Evolutionary conservation across 768 basidiomycete genomes (phyloP).

Genomic region (Chalciporus pseudorubinellus): DNA sequence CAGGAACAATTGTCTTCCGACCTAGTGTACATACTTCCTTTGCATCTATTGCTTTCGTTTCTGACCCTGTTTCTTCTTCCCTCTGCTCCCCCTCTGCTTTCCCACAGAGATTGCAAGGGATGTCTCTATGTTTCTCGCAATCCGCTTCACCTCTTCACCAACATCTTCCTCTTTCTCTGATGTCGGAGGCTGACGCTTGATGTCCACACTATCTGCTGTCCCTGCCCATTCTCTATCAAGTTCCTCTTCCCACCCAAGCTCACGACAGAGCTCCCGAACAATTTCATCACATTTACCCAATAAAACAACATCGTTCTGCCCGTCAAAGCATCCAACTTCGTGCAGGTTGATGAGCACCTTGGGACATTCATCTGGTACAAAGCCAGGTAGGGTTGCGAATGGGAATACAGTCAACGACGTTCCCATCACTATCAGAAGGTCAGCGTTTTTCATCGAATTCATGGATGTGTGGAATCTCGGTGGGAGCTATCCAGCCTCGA

Average conservation of each 20-base stretch:
- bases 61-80: background rate
- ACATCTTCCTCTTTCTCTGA: constrained; percentile 7
- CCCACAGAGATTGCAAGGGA: constrained; percentile 19
- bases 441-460: constrained; percentile 56
- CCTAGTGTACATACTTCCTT: too few relatives aligned
- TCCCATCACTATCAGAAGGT: constrained; percentile 88
- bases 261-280: constrained; percentile 56
- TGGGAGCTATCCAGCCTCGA: constrained; percentile 56
- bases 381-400: constrained; percentile 73
- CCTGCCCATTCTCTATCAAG: constrained; percentile 54
- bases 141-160: constrained; percentile 25
- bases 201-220: constrained; percentile 38
- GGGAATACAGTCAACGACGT: constrained; percentile 87
- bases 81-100: background rate
- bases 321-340: constrained; percentile 64
- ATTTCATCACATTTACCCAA: constrained; percentile 73
- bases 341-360: constrained; percentile 89
- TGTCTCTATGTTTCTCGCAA: constrained; percentile 23
- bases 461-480: constrained; percentile 59
- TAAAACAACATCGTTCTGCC: constrained; percentile 57
- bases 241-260: constrained; percentile 75
- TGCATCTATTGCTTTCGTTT: too few relatives aligned
- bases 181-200: background rate
- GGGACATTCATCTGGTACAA: constrained; percentile 57
- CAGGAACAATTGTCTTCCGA: too few relatives aligned